phyloP scores from a whole-genome alignment of 192 early-diverging fungal genomes.

The Mortierella hygrophila region DNA sequence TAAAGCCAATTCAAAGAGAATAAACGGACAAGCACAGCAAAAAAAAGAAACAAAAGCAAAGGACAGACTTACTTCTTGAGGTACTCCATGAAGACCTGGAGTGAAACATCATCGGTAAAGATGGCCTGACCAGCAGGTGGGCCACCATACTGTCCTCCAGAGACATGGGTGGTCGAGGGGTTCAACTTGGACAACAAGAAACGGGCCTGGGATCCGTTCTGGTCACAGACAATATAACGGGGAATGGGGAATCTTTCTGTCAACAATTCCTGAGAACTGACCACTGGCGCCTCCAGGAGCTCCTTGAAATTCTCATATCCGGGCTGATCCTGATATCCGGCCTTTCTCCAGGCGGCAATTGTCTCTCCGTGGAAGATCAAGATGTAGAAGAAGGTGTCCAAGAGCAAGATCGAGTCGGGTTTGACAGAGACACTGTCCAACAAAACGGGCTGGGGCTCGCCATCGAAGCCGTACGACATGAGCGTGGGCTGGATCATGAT shows the following conservation, averaged over 20 bases:
- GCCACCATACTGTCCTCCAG: conserved; percentile 76
- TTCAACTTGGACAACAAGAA: conserved; percentile 99
- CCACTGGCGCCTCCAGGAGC: conserved; percentile 90
- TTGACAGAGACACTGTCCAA: conserved; percentile 99
- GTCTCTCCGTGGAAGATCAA: conserved; percentile 99
- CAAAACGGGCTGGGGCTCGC: conserved; percentile 89
- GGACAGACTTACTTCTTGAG: conserved; percentile 78
- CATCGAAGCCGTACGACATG: conserved; percentile 92
- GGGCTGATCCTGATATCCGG: conserved; percentile 94
- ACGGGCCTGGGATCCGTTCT: conserved; percentile 97
- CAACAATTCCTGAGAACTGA: conserved; percentile 91
- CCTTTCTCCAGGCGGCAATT: conserved; percentile 96
- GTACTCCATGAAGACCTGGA: conserved; percentile 98
- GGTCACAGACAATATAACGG: conserved; percentile 97
- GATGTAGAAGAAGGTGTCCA: conserved; percentile 99
- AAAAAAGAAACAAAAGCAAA: background rate
- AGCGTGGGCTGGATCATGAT: conserved; percentile 99
- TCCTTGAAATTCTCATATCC: conserved; percentile 96
- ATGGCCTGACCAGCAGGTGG: conserved; percentile 85
- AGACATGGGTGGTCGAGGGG: conserved; percentile 96
- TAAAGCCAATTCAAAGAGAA: background rate
- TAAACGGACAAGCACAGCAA: background rate
- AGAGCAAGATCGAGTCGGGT: conserved; percentile 90
- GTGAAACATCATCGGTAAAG: conserved; percentile 97
- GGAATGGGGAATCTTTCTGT: conserved; percentile 97